phyloP scores from a whole-genome alignment of 2,329 filamentous ascomycete genomes.

The Ceratocystis albifundus region DNA sequence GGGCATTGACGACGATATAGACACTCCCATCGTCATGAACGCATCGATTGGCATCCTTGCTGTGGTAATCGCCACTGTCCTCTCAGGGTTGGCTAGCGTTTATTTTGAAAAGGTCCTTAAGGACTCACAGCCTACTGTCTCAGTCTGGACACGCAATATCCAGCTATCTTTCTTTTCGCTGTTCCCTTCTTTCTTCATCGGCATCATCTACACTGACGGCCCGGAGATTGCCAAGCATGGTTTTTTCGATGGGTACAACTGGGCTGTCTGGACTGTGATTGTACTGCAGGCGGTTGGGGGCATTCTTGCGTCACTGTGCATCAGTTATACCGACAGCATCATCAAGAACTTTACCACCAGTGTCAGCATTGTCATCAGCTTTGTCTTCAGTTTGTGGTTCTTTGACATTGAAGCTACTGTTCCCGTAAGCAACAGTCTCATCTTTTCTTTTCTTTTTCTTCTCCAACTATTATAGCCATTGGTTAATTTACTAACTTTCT shows the following conservation, averaged over 20 bases:
- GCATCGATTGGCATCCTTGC: constrained; percentile 66
- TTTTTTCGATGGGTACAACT: constrained; percentile 92
- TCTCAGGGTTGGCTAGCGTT: constrained; percentile 76
- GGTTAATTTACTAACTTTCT: not conserved
- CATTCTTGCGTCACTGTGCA: constrained; percentile 49
- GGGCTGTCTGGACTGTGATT: constrained; percentile 78
- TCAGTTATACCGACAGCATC: constrained; percentile 51
- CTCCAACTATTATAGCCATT: constrained; percentile 9
- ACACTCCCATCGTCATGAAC: constrained; percentile 32
- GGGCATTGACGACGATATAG: constrained; percentile 59
- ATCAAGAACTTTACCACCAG: constrained; percentile 89
- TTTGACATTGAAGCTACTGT: constrained; percentile 67
- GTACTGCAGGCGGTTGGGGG: constrained; percentile 73
- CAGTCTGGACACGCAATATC: constrained; percentile 88
- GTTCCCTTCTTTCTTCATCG: constrained; percentile 76
- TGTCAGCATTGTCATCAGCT: constrained; percentile 80
- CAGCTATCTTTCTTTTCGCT: constrained; percentile 91
- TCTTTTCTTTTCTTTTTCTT: not conserved
- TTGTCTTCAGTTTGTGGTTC: constrained; percentile 71
- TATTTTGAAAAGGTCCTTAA: constrained; percentile 89
- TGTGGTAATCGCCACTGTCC: constrained; percentile 62
- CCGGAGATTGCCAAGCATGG: constrained; percentile 70
- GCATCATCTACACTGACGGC: constrained; percentile 78
- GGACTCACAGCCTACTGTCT: constrained; percentile 61
- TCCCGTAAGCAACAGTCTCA: constrained; percentile 46